A percentile compares a stretch with the other conserved stretches of the same genome.
These are phyloP conservation scores for Viola pubescens DNA, from an alignment of 441 rosid species.

Conservation along the genomic window DNA sequence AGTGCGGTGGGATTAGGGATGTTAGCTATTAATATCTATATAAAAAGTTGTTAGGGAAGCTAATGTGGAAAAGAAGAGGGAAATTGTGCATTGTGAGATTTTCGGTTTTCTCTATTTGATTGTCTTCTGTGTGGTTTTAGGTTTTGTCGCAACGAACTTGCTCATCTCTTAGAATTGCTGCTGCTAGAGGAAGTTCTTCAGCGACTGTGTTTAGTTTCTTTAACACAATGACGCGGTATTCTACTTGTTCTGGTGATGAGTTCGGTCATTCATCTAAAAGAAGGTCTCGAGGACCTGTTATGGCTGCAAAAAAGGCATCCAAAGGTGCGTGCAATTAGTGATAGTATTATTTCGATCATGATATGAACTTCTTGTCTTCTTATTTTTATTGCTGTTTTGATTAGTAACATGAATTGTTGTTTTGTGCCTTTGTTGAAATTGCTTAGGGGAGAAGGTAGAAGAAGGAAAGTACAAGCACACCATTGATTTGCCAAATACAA, in stretches of 20 bases:
- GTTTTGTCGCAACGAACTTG: slow-evolving; percentile 64
- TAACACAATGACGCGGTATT: slow-evolving; percentile 27
- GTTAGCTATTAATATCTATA: slow-evolving; percentile 16
- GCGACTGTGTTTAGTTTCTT: slow-evolving; percentile 51
- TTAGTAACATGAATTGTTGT: not conserved
- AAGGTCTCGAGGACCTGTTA: slow-evolving; percentile 84
- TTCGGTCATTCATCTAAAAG: slow-evolving; percentile 53
- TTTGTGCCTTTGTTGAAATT: slow-evolving; percentile 13
- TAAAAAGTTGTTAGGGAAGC: too few relatives aligned
- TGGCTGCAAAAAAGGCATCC: slow-evolving; percentile 86
- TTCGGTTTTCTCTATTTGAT: not conserved
- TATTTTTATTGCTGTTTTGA: not conserved
- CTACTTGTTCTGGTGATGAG: slow-evolving; percentile 35
- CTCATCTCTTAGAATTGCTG: slow-evolving; percentile 64
- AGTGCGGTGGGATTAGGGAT: too few relatives aligned
- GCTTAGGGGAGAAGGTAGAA: slow-evolving; percentile 69
- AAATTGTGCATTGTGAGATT: too few relatives aligned
- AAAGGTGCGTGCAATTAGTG: slow-evolving; percentile 36
- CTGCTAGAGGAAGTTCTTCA: slow-evolving; percentile 57
- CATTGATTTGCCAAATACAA: slow-evolving; percentile 80
- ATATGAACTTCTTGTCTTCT: not conserved
- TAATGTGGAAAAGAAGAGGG: too few relatives aligned
- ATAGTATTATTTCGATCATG: slow-evolving; percentile 9
- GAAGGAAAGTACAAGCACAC: slow-evolving; percentile 93
- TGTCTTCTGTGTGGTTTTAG: not conserved